phyloP scores from a whole-genome alignment of 2,329 filamentous ascomycete genomes.

The Teratosphaeriaceae sp. region DNA sequence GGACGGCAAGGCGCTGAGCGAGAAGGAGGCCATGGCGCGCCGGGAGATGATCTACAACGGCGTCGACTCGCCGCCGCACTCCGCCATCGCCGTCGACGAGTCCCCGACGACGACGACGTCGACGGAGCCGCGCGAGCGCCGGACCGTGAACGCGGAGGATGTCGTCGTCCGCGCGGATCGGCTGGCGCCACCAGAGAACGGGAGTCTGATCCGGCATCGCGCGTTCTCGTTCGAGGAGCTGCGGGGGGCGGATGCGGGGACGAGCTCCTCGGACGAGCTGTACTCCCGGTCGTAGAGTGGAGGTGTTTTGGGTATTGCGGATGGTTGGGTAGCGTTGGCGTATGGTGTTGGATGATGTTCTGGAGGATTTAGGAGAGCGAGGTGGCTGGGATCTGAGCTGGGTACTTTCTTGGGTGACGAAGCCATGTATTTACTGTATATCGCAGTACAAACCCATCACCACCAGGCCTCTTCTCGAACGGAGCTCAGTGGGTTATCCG shows the following conservation, averaged over 20 bases:
- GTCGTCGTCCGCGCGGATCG: constrained; percentile 17
- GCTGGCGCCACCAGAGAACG: constrained; percentile 2
- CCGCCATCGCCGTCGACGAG: constrained; percentile 6
- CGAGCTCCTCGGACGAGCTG: constrained; percentile 4
- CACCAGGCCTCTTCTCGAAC: background rate
- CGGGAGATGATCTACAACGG: constrained; percentile 43
- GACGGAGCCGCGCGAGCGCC: constrained; percentile 10
- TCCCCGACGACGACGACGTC: no score
- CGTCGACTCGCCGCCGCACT: constrained; percentile 26
- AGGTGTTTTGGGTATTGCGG: background rate
- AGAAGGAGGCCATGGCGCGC: constrained; percentile 43
- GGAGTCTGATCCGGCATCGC: constrained; percentile 12
- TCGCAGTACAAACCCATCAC: background rate
- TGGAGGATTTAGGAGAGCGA: background rate
- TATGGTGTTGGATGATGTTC: constrained; percentile 2
- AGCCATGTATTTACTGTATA: background rate
- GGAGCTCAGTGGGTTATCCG: no score
- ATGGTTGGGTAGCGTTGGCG: background rate
- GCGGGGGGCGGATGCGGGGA: background rate
- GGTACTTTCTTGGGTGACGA: background rate
- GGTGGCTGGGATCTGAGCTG: background rate
- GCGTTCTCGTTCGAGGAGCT: constrained; percentile 20
- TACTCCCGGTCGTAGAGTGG: background rate
- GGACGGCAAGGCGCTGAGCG: constrained; percentile 39
- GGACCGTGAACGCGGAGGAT: constrained; percentile 19